Evolutionary conservation across 2,329 filamentous ascomycete species (phyloP).

Genomic region (Ceratocystis huliohia): DNA sequence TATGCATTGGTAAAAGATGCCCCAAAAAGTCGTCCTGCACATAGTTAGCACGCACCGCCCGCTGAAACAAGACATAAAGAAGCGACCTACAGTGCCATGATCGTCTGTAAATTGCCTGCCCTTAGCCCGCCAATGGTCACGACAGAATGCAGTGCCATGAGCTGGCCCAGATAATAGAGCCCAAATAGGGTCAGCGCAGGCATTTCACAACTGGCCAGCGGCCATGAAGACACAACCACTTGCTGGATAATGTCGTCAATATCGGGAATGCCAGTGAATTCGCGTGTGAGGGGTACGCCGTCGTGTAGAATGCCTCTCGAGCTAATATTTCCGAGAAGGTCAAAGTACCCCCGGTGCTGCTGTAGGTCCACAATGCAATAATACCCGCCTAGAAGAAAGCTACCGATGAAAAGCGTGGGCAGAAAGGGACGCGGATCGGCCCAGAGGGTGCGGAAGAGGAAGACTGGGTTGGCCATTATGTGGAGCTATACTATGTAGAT

Average conservation of each 20-base stretch:
- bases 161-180: slow-evolving; percentile 23
- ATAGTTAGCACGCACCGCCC: not conserved
- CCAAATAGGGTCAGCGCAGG: slow-evolving; percentile 22
- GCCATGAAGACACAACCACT: slow-evolving; percentile 22
- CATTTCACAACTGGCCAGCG: slow-evolving; percentile 20
- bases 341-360: slow-evolving; percentile 10
- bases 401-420: slow-evolving; percentile 11
- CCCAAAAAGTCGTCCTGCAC: slow-evolving; percentile 23
- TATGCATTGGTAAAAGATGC: slow-evolving; percentile 23
- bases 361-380: slow-evolving; percentile 10
- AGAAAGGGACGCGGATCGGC: slow-evolving; percentile 16
- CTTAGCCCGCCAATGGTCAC: slow-evolving; percentile 23
- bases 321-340: not conserved
- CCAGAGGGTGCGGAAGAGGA: slow-evolving; percentile 14
- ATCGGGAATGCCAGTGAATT: slow-evolving; percentile 22
- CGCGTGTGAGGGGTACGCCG: not conserved
- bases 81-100: slow-evolving; percentile 22
- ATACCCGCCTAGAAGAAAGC: slow-evolving; percentile 11
- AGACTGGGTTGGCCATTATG: slow-evolving; percentile 12
- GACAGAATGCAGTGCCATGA: slow-evolving; percentile 22
- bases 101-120: slow-evolving; percentile 22
- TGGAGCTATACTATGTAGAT: not conserved
- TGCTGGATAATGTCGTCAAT: slow-evolving; percentile 22
- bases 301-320: slow-evolving; percentile 1
- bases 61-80: not conserved